These are phyloP conservation scores for Mallotus japonicus DNA, from an alignment of 441 rosid species.

Conservation along the genomic window DNA sequence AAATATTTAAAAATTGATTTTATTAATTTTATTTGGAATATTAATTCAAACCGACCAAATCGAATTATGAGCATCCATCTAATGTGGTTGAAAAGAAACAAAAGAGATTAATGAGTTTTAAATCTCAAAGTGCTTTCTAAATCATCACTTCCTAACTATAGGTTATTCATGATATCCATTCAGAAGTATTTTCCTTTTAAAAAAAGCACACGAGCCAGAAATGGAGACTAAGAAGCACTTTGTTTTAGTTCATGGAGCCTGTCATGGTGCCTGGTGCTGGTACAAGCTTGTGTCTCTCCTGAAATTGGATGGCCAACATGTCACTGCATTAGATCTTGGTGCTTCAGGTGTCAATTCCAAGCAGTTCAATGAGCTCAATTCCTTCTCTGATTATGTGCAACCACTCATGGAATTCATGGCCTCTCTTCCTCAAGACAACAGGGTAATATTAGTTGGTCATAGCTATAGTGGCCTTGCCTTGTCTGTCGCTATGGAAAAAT, in stretches of 20 bases:
- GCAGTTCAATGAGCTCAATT: conserved; percentile 34
- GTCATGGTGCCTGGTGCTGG: conserved; percentile 88
- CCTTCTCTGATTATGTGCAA: conserved; percentile 42
- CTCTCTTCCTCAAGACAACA: conserved; percentile 37
- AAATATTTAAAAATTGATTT: too few relatives aligned
- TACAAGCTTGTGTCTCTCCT: conserved; percentile 48
- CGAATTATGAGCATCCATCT: too few relatives aligned
- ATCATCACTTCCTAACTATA: too few relatives aligned
- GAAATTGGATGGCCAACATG: conserved; percentile 43
- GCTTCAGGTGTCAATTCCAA: conserved; percentile 52
- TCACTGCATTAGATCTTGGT: conserved; percentile 56
- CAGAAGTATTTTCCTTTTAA: too few relatives aligned
- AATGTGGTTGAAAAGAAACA: too few relatives aligned
- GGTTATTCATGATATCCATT: too few relatives aligned
- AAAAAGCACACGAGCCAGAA: too few relatives aligned
- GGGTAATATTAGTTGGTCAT: conserved; percentile 61
- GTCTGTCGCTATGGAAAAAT: conserved; percentile 57
- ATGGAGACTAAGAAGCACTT: conserved; percentile 33
- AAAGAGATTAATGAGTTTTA: too few relatives aligned
- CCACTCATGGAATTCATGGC: conserved; percentile 57
- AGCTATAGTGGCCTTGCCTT: conserved; percentile 54
- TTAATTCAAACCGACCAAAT: too few relatives aligned
- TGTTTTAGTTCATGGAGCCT: conserved; percentile 60
- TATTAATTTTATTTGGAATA: too few relatives aligned
- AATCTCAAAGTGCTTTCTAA: too few relatives aligned